Base-by-base conservation (phyloP, 306 rosid genomes). In the Cucurbita moschata region DNA sequence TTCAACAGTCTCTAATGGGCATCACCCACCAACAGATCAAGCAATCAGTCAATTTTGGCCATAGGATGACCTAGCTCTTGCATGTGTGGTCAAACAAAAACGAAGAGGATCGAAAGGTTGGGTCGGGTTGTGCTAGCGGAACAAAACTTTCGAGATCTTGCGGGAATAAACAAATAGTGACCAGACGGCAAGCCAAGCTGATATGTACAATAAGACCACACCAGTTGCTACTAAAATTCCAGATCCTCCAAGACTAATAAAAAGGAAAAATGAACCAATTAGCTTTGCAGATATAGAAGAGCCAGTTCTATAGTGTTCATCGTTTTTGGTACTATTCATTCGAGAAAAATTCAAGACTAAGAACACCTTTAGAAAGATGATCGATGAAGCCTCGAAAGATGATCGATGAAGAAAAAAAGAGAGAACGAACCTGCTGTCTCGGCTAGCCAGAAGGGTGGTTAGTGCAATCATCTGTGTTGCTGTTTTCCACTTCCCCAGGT, bases 401-500 rank as follows among this genome's bases (percentile, higher is more conserved):
- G 76, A 66, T 67, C 71, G 62, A 61, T 59, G 58, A 15, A 71
- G 46, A 49, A 44, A 57, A 59, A 58, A 56, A 35, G 49, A 30
- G 47, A 70, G 30, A 6, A 3, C 3, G 8, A 35, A 95, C 99
- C 99, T 91, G 87, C 83, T 81, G 85, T 89, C 97, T 73, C 97
- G 89, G 81, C 91, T 84, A 0, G 96, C 97, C 18, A 95, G 88
- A 73, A 95, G 99, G 84, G 87, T 80, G 61, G 97, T 89, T 76
- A 91, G 73, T 0, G 99, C 96, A 12, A 85, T 82, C 99, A 95
- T 95, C 84, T 95, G 97, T 26, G 99, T 77, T 56, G 99, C 97
- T 63, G 99, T 95, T 88, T 95, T 95, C 97, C 96, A 95, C 91
- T 95, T 95, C 38, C 97, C 99, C 97, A 91, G 88, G 87, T 87